These are phyloP conservation scores for Penicillium antarcticum DNA, from an alignment of 495 filamentous ascomycete species.

Conservation along the genomic window DNA sequence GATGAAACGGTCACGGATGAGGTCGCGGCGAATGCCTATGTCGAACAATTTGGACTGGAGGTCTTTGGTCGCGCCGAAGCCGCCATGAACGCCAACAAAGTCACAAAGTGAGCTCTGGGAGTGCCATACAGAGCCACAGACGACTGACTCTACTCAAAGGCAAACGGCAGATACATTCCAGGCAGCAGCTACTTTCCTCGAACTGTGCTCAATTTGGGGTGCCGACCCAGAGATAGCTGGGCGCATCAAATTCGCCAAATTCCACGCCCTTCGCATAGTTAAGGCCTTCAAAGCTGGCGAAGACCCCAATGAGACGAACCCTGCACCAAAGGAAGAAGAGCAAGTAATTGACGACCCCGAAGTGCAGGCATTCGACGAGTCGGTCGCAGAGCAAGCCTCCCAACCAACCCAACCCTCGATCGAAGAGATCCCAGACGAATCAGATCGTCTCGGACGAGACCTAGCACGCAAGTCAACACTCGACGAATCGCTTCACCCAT, in stretches of 20 bases:
- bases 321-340: constrained; percentile 50
- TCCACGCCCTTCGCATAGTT: constrained; percentile 85
- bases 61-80: constrained; percentile 82
- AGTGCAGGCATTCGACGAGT: constrained; percentile 46
- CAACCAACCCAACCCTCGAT: constrained; percentile 56
- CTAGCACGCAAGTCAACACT: constrained; percentile 38
- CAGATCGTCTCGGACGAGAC: constrained; percentile 33
- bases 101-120: constrained; percentile 61
- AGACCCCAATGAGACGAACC: constrained; percentile 90
- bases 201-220: constrained; percentile 82
- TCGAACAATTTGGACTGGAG: constrained; percentile 89
- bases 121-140: constrained; percentile 6
- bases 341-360: constrained; percentile 34
- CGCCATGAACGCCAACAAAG: constrained; percentile 77
- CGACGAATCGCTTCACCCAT: constrained; percentile 51
- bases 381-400: constrained; percentile 29
- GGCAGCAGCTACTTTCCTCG: constrained; percentile 87
- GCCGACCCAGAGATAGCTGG: constrained; percentile 72
- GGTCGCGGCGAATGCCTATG: constrained; percentile 79
- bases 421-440: constrained; percentile 49
- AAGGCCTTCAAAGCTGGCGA: constrained; percentile 89
- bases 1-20: constrained; percentile 81
- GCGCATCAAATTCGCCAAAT: constrained; percentile 95
- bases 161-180: constrained; percentile 92
- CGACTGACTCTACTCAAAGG: constrained; percentile 36